These are phyloP conservation scores for Auricularia sp. DNA, from an alignment of 768 basidiomycete genomes.

Conservation along the genomic window DNA sequence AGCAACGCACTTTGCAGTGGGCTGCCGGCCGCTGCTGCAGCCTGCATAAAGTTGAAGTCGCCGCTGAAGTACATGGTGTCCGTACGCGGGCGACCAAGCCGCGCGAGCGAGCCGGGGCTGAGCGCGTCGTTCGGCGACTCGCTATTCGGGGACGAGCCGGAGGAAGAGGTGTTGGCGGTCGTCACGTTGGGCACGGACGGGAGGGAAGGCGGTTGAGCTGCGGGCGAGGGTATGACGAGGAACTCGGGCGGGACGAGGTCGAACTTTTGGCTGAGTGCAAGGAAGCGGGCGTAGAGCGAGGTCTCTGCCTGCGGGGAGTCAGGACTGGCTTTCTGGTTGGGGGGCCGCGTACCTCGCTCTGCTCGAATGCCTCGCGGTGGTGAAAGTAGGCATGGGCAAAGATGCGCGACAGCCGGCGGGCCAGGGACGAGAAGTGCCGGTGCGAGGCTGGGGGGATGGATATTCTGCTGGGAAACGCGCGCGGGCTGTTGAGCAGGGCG, in stretches of 20 bases:
- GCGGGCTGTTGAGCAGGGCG: conserved; percentile 79
- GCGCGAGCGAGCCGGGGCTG: background rate
- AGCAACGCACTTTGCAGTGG: background rate
- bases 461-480: conserved; percentile 77
- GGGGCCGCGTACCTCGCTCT: conserved; percentile 42
- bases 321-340: background rate
- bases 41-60: conserved; percentile 27
- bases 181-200: background rate
- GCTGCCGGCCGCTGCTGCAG: background rate
- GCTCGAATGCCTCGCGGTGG: conserved; percentile 84
- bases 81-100: conserved; percentile 43
- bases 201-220: background rate
- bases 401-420: conserved; percentile 84
- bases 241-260: conserved; percentile 76
- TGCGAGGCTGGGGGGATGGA: conserved; percentile 72
- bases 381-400: conserved; percentile 96
- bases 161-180: background rate
- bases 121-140: background rate
- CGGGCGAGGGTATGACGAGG: conserved; percentile 54
- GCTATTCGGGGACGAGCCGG: background rate
- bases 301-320: conserved; percentile 51
- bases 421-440: conserved; percentile 83
- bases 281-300: conserved; percentile 81
- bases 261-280: conserved; percentile 70
- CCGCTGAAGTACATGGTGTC: conserved; percentile 68